Base-by-base conservation (phyloP, 805 yeast species). In the Myxozyma melibiosi region DNA sequence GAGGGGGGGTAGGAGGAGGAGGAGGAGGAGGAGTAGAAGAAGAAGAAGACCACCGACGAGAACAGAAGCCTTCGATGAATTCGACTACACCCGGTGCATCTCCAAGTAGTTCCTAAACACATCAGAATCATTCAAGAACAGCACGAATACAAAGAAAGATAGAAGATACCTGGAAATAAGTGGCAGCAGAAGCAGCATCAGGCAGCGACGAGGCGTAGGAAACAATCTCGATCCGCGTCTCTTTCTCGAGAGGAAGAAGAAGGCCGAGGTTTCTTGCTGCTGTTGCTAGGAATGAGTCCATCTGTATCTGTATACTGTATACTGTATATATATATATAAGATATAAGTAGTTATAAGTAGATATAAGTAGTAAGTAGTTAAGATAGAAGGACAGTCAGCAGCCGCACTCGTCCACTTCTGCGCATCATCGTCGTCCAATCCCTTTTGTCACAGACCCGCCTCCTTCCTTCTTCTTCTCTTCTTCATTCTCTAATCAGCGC, bases 171-270 rank as follows among this genome's bases (percentile, higher is more conserved):
- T 35, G 67, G 65, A 84, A 80, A 68, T 85, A 85, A 24, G 72
- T 74, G 20, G 76, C 74, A 7, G 82, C 76, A 13, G 76, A 82
- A 3, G 76, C 75, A 50, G 82, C 78, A 0, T 79, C 68, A 6
- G 76, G 75, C 22, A 83, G 70, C 8, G 75, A 67, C 11, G 78
- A 66, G 0, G 84, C 80, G 64, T 84, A 81, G 11, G 78, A 79
- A 4, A 84, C 74, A 74, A 84, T 76, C 64, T 84, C 85, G 11
- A 66, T 64, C 31, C 83, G 71, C 0, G 86, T 74, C 7, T 82
- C 86, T 14, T 75, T 73, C 60, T 85, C 90, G 39, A 85, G 68
- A 0, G 89, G 89, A 16, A 85, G 65, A 1, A 84, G 37, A 13
- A 38, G 30, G 4, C 45, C 54, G 13, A 58, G 55, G 27, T 51